A percentile compares a stretch with the other conserved stretches of the same genome.
phyloP scores from a whole-genome alignment of 495 filamentous ascomycete genomes.

The Tuber microsphaerosporum region DNA sequence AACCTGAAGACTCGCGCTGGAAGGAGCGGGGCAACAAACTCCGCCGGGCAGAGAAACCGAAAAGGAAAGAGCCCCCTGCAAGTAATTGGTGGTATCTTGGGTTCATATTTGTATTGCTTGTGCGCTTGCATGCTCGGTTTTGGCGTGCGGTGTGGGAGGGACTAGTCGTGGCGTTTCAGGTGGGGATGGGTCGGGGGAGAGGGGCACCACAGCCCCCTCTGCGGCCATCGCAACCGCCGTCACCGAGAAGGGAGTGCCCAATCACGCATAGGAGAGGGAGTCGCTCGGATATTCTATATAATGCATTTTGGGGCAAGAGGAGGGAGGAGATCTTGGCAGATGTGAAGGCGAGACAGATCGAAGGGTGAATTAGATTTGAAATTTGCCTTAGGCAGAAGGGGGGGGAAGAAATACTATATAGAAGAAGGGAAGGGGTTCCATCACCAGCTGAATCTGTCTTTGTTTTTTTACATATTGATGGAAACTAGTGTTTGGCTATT shows the following conservation, averaged over 20 bases:
- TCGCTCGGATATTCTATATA: background rate
- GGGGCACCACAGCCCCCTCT: background rate
- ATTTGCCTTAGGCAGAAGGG: background rate
- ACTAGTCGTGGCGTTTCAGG: background rate
- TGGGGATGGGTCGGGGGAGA: too few relatives aligned
- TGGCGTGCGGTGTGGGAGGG: background rate
- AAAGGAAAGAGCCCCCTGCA: background rate
- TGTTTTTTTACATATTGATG: background rate
- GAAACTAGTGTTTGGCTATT: background rate
- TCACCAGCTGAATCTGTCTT: background rate
- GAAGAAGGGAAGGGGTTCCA: background rate
- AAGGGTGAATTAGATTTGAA: background rate
- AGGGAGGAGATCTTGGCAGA: background rate
- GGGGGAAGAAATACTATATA: too few relatives aligned
- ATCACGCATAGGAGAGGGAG: background rate
- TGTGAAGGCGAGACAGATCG: background rate
- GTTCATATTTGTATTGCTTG: background rate
- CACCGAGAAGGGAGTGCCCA: background rate
- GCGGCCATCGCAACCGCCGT: background rate
- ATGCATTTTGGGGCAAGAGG: background rate
- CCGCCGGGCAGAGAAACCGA: background rate
- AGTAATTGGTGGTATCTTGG: conserved; percentile 16
- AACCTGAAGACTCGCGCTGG: background rate
- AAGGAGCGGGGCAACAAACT: conserved; percentile 4
- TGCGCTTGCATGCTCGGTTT: background rate